Base-by-base conservation (phyloP, 495 filamentous ascomycete species). In the Aspergillus funiculosus region DNA sequence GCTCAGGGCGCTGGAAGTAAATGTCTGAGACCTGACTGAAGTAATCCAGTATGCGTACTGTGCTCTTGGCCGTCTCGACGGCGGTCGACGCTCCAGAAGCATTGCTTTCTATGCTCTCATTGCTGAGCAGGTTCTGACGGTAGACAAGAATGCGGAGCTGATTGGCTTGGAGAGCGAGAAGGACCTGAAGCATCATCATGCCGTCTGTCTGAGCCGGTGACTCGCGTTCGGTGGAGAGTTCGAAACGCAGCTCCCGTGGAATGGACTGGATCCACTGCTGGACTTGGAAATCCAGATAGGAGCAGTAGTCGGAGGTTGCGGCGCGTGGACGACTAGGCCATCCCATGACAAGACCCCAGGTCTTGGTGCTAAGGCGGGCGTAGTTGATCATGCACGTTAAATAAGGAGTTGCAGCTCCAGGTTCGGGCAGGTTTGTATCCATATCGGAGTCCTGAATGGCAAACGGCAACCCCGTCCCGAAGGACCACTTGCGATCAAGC, bases 131-230 rank as follows among this genome's bases (percentile, higher is more conserved):
- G 26, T 89, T 81, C 4, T 87, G 85, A 0, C 85, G 83, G 60
- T 88, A 86, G 10, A 91, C 79, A 50, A 85, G 75, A 39, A 86
- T 89, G 2, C 87, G 84, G 51, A 90, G 80, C 59, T 89, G 86
- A 49, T 90, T 91, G 19, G 83, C 73, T 13, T 87, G 73, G 6
- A 94, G 66, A 39, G 78, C 77, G 10, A 82, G 69, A 14, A 80
- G 59, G 3, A 81, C 69, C 29, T 76, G 75, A 1, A 66, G 52
- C 53, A 62, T 67, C 50, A 59, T 64, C 13, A 53, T 48, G 7
- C 58, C 54, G 35, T 63, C 59, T 0, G 54, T 50, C 6, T 41
- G 35, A 10, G 17, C 11, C 1, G 35, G 18, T 22, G 35, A 19
- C 10, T 39, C 18, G 14, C 22, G 26, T 21, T 21, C 9, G 35